Percentiles rank a stretch among this genome's conserved stretches.
Evolutionary conservation across 2,329 filamentous ascomycete genomes (phyloP).

Genomic region (Trichoderma guizhouense): DNA sequence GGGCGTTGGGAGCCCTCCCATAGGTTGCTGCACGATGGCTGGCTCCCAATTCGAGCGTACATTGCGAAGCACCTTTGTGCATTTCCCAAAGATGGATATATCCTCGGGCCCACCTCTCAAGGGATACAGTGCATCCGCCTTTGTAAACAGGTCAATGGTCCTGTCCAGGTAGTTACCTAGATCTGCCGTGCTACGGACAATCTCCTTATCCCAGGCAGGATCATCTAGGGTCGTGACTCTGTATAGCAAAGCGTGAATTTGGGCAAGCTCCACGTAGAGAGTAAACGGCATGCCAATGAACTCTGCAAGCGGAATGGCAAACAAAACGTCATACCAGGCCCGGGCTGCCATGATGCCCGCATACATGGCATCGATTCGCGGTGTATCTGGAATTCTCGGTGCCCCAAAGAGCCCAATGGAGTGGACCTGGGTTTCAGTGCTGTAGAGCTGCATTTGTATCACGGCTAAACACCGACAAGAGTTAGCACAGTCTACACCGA

Average conservation of each 20-base stretch:
- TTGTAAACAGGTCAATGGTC: constrained; percentile 32
- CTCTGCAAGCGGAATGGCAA: constrained; percentile 30
- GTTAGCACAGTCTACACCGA: neutral
- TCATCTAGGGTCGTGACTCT: constrained; percentile 39
- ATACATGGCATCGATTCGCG: constrained; percentile 37
- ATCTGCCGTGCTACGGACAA: constrained; percentile 36
- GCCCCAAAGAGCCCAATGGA: constrained; percentile 33
- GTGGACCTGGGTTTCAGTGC: constrained; percentile 32
- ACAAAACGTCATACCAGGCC: constrained; percentile 37
- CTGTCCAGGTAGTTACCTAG: constrained; percentile 35
- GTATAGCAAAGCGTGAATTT: constrained; percentile 38
- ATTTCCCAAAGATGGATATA: constrained; percentile 31
- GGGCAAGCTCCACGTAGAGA: constrained; percentile 34
- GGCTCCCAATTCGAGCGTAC: constrained; percentile 37
- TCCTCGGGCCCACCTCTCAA: constrained; percentile 31
- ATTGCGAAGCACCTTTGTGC: constrained; percentile 35
- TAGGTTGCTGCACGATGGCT: constrained; percentile 27
- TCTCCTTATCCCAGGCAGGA: constrained; percentile 40
- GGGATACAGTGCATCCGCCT: constrained; percentile 27
- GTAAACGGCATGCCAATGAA: constrained; percentile 34
- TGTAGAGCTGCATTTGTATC: constrained; percentile 30
- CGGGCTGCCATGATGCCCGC: constrained; percentile 35
- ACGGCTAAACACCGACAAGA: constrained; percentile 26
- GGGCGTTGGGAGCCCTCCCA: constrained; percentile 31
- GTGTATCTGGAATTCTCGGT: constrained; percentile 30